phyloP scores from a whole-genome alignment of 176 grass and related monocot species.

The Musa beccarii region DNA sequence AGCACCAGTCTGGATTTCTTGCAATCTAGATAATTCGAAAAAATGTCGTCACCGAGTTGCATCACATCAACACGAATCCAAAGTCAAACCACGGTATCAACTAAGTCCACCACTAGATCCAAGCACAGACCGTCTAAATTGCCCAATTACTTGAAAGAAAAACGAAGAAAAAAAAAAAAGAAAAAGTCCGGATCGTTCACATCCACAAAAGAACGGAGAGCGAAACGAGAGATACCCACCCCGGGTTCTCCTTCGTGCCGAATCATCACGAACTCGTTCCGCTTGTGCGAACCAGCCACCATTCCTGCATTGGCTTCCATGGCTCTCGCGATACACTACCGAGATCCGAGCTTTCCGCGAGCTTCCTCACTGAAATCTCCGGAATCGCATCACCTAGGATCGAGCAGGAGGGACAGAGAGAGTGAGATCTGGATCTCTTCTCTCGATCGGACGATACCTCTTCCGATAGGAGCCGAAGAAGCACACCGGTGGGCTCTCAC shows the following conservation, averaged over 20 bases:
- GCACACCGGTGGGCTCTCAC: neutral
- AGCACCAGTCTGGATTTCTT: neutral
- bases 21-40: neutral
- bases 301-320: slow-evolving; percentile 69
- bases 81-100: neutral
- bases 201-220: neutral
- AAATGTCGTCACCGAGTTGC: neutral
- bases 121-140: neutral
- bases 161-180: neutral
- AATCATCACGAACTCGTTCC: slow-evolving; percentile 67
- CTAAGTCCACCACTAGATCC: neutral
- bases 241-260: slow-evolving; percentile 47
- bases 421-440: neutral
- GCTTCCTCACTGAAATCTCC: neutral
- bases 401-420: neutral
- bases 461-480: neutral
- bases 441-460: neutral
- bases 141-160: neutral
- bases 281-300: slow-evolving; percentile 69
- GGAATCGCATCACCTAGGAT: neutral
- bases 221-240: slow-evolving; percentile 5
- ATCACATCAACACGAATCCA: neutral
- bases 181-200: neutral
- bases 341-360: neutral
- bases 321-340: neutral